Base-by-base conservation (phyloP, 1,284 basidiomycete genomes). In the Clitocybe nebularis region DNA sequence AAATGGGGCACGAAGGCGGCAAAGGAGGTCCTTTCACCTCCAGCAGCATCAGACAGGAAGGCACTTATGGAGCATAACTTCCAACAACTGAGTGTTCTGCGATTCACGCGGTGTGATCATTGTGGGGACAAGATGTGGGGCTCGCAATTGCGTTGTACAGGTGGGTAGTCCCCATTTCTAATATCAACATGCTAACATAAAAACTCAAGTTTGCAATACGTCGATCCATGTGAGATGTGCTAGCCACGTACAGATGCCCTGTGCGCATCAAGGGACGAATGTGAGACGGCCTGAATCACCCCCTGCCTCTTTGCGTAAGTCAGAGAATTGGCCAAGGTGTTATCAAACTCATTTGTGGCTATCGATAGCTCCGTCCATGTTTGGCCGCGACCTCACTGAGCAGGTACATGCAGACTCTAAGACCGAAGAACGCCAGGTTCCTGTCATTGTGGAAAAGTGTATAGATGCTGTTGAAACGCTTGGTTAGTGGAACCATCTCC, bases 111-210 rank as follows among this genome's bases (percentile, higher is more conserved):
- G 34, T 99, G 95, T 61, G 93, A 98, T 58, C 85, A 95, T 44
- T 99, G 95, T 61, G 85, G 86, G 28, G 96, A 98, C 59, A 99
- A 97, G 72, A 85, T 99, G 84, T 99, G 94, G 93, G 95, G 95
- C 4, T 84, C 94, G 26, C 91, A 93, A 62, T 75, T 93, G 45
- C 84, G 90, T 23, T 99, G 95, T 61, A 78, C 83, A 47, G 74
- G 93, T 92, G 56, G 61, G 85, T 72, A 36, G n/a, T n/a, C n/a
- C n/a, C n/a, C n/a, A n/a, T n/a, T n/a, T n/a, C n/a, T n/a, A n/a
- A n/a, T n/a, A n/a, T n/a, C n/a, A n/a, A n/a, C n/a, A n/a, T n/a
- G n/a, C n/a, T n/a, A n/a, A n/a, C n/a, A n/a, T n/a, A n/a, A n/a
- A n/a, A n/a, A n/a, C n/a, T 22, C 20, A 33, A 89, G 87, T 64